Percentiles rank a stretch among this genome's conserved stretches.
These are phyloP conservation scores for Lactarius psammicola DNA, from an alignment of 768 basidiomycete genomes.

Conservation along the genomic window DNA sequence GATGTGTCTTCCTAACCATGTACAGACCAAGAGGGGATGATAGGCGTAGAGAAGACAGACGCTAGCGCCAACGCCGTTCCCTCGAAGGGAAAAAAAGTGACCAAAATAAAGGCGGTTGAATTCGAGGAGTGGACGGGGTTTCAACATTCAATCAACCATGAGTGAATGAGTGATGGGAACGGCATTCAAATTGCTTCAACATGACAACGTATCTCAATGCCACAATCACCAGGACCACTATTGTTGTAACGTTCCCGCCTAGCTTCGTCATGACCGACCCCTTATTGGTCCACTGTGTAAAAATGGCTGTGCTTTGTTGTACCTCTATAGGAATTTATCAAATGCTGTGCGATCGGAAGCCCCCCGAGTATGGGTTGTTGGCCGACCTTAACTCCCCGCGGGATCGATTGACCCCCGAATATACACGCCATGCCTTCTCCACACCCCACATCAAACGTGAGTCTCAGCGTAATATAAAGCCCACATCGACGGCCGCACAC, in stretches of 20 bases:
- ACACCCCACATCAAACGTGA: conserved; percentile 15
- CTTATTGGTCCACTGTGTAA: not conserved
- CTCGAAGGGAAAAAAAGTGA: conserved; percentile 39
- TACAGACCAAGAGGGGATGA: conserved; percentile 64
- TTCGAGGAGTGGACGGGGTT: conserved; percentile 43
- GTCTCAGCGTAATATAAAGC: conserved; percentile 17
- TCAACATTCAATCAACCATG: conserved; percentile 31
- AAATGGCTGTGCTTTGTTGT: conserved; percentile 7
- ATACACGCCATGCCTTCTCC: conserved; percentile 21
- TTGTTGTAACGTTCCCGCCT: not conserved
- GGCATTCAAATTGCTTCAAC: not conserved
- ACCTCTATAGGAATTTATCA: conserved; percentile 4
- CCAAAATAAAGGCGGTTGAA: conserved; percentile 35
- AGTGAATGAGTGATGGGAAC: not conserved
- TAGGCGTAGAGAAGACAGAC: conserved; percentile 61
- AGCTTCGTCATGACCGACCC: not conserved
- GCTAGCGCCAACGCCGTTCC: conserved; percentile 54
- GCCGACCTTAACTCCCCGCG: not conserved
- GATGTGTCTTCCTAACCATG: conserved; percentile 19
- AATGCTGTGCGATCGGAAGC: conserved; percentile 22
- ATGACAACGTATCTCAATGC: conserved; percentile 3
- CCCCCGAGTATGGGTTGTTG: not conserved
- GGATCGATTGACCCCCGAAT: not conserved
- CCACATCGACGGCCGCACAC: not conserved
- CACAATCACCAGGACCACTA: not conserved